phyloP scores from a whole-genome alignment of 345 rosid genomes.

The Populus tremula region DNA sequence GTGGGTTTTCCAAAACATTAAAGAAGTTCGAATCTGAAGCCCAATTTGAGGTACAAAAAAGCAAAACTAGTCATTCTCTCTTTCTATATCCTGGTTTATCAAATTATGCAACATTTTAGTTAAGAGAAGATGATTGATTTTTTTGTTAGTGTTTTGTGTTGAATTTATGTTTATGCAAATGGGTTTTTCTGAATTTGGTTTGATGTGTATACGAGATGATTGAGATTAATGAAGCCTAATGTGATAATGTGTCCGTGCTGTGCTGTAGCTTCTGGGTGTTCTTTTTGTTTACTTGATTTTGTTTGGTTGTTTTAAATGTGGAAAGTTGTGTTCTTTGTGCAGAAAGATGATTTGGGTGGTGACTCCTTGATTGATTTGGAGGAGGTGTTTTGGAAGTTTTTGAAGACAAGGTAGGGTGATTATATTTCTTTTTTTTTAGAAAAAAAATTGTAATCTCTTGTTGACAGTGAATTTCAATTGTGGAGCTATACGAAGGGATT shows the following conservation, averaged over 20 bases:
- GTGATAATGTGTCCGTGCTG: not conserved
- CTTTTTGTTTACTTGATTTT: not conserved
- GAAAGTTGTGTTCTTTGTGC: constrained; percentile 16
- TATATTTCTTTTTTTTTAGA: too few relatives aligned
- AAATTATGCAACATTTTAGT: not conserved
- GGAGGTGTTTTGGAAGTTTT: constrained; percentile 46
- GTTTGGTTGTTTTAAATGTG: not conserved
- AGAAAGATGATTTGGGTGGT: constrained; percentile 46
- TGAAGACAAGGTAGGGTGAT: constrained; percentile 44
- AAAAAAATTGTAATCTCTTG: not conserved
- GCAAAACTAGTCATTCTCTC: not conserved
- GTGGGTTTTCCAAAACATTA: constrained; percentile 65
- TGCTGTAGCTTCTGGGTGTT: not conserved
- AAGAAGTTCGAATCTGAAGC: constrained; percentile 71
- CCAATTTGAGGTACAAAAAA: constrained; percentile 40
- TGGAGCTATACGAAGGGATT: not conserved
- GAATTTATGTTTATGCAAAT: not conserved
- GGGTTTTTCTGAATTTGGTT: not conserved
- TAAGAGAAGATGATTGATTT: not conserved
- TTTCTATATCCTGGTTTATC: not conserved
- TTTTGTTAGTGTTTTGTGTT: not conserved
- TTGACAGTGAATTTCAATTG: not conserved
- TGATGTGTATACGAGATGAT: not conserved
- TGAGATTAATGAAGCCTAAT: not conserved
- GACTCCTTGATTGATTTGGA: constrained; percentile 48